Evolutionary conservation across 768 basidiomycete species (phyloP), one percentile per base, ranked within the genome.

Genomic region (Gelatoporia subvermispora): DNA sequence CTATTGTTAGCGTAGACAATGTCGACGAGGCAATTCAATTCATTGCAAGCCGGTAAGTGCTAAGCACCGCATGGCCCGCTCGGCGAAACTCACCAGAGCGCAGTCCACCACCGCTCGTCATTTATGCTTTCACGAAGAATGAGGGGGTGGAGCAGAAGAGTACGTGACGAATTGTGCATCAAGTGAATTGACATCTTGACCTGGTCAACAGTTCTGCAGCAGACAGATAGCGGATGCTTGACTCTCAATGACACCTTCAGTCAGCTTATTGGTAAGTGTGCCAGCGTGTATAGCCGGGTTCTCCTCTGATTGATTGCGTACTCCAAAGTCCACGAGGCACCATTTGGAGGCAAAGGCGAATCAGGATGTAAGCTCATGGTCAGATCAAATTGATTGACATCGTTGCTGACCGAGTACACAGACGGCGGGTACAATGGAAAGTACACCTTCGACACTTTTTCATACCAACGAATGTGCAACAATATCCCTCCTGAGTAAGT

Each of bases 51-150:
- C 70, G 73, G 84, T 83, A 43, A 16, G 72, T 52, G 21, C 10
- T 4, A 16, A 9, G 28, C 13, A 21, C 13, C 11, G 15, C 21
- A 22, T 11, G 18, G 3, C 17, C 17, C 31, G 4, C n/a, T 35
- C 28, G 13, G 7, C 5, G 13, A 31, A 7, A 17, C 20, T 47
- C 8, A 35, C 21, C n/a, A 13, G 23, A 13, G 36, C 3, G 5
- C 43, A 84, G 82, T 17, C 72, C 76, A 34, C 72, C 77, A 48
- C 78, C 87, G 1, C 71, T 88, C 4, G 78, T 79, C 3, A 36
- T 87, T 20, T 88, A 88, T 53, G 71, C 70, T 1, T 90, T 88
- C 61, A 81, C 78, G 0, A 73, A 79, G 15, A 66, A 74, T 38
- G 63, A 69, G 0, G 60, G 62, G 4, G 46, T 65, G 10, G 61